Conservation (phyloP, 768 basidiomycete genomes). For the Solioccasus polychromus region DNA sequence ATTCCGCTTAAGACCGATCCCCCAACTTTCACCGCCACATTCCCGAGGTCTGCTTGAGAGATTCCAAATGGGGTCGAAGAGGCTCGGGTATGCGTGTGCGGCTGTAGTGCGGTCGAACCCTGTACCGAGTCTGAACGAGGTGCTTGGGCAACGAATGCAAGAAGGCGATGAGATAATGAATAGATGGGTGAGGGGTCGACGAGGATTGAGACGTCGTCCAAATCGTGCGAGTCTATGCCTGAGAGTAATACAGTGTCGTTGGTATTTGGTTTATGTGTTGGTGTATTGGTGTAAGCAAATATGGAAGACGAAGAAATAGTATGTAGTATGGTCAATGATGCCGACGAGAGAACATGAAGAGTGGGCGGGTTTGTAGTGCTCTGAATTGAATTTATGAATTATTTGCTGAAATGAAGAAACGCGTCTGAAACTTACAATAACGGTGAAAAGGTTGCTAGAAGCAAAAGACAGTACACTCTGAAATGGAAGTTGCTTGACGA, state of each 20-base stretch:
- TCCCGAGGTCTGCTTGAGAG: conserved; percentile 50
- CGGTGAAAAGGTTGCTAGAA: conserved; percentile 48
- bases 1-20: conserved; percentile 62
- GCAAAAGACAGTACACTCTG: conserved; percentile 43
- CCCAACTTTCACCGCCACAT: conserved; percentile 56
- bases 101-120: conserved; percentile 15
- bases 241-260: conserved; percentile 40
- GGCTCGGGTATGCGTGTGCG: conserved; percentile 22
- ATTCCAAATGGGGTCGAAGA: conserved; percentile 31
- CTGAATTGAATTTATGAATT: conserved; percentile 32
- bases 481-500: conserved; percentile 47
- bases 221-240: conserved; percentile 29
- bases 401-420: neutral
- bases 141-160: conserved; percentile 53
- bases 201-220: conserved; percentile 11
- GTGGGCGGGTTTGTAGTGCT: conserved; percentile 53
- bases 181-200: conserved; percentile 49
- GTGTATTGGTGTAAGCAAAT: conserved; percentile 41
- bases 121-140: conserved; percentile 25
- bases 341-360: conserved; percentile 56
- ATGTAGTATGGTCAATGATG: conserved; percentile 49
- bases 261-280: conserved; percentile 33
- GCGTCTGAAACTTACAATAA: conserved; percentile 47
- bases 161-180: conserved; percentile 57
- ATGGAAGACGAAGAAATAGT: conserved; percentile 47